phyloP scores from a whole-genome alignment of 2,329 filamentous ascomycete genomes.

The Pseudogymnoascus sp. region DNA sequence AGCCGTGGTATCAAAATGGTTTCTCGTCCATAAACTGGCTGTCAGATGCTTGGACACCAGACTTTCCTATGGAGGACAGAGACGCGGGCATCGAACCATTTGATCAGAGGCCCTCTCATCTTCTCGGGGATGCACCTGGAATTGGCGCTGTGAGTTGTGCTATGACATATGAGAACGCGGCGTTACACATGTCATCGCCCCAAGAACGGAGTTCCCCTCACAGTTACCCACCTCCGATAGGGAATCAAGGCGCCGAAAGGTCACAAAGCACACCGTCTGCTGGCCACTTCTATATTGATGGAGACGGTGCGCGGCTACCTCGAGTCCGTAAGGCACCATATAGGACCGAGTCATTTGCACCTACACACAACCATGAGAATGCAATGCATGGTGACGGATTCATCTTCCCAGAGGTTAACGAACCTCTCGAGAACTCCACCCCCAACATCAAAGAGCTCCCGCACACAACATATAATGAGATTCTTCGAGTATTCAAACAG shows the following conservation, averaged over 20 bases:
- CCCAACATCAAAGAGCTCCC: slow-evolving; percentile 13
- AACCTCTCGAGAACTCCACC: background rate
- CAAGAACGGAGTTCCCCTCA: background rate
- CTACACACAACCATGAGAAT: background rate
- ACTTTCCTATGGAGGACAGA: slow-evolving; percentile 14
- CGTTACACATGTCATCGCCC: background rate
- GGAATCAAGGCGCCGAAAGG: background rate
- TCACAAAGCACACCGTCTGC: slow-evolving; percentile 16
- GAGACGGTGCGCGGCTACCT: slow-evolving; percentile 23
- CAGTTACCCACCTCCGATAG: background rate
- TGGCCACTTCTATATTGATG: slow-evolving; percentile 24
- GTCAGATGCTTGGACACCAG: slow-evolving; percentile 22
- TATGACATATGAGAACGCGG: background rate
- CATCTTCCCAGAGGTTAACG: slow-evolving; percentile 9
- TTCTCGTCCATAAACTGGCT: slow-evolving; percentile 25
- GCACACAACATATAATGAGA: slow-evolving; percentile 16
- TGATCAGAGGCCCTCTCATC: background rate
- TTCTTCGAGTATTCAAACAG: slow-evolving; percentile 16
- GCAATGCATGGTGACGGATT: slow-evolving; percentile 3
- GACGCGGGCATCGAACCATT: background rate
- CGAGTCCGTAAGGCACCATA: slow-evolving; percentile 20
- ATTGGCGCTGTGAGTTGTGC: background rate
- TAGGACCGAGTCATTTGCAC: slow-evolving; percentile 13
- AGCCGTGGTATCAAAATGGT: slow-evolving; percentile 18
- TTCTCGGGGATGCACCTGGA: background rate